A percentile compares a stretch with the other conserved stretches of the same genome.
These are phyloP conservation scores for Candida palmyrensis DNA, from an alignment of 805 yeast genomes.

Conservation along the genomic window DNA sequence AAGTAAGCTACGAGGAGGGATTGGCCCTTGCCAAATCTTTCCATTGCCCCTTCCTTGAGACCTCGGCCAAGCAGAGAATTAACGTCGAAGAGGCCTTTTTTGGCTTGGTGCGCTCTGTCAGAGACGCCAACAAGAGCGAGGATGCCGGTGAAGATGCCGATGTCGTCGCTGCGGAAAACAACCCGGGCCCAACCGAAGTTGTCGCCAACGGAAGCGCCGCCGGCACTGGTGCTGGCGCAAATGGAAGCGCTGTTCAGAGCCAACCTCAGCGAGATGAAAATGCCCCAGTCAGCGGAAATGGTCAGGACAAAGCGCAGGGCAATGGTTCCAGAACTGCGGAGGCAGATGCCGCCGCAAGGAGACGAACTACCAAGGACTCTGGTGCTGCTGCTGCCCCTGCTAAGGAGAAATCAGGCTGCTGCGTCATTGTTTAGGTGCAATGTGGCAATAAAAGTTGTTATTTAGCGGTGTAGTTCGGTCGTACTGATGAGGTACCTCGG, in stretches of 20 bases:
- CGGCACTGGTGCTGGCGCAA: not conserved
- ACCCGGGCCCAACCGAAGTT: not conserved
- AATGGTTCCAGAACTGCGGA: not conserved
- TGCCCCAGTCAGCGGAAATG: not conserved
- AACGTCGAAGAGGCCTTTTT: constrained; percentile 86
- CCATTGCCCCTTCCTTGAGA: constrained; percentile 76
- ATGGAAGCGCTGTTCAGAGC: constrained; percentile 3
- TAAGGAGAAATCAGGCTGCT: constrained; percentile 33
- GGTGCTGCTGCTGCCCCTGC: constrained; percentile 11
- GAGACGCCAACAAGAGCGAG: constrained; percentile 13
- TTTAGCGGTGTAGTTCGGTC: too few relatives aligned
- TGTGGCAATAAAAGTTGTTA: too few relatives aligned
- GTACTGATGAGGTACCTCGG: too few relatives aligned
- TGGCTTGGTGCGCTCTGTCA: constrained; percentile 58
- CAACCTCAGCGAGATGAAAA: constrained; percentile 3
- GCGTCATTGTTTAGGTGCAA: constrained; percentile 27
- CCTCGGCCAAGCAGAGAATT: constrained; percentile 86
- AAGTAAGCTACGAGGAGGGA: constrained; percentile 67
- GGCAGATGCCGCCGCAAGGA: constrained; percentile 6
- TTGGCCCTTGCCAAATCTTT: constrained; percentile 56
- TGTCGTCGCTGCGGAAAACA: not conserved
- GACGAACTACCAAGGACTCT: constrained; percentile 7
- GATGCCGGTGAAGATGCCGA: constrained; percentile 3
- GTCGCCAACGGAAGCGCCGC: not conserved
- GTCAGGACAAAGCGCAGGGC: not conserved